These are phyloP conservation scores for Bacterosira constricta DNA, from an alignment of 108 stramenopile genomes.

Conservation along the genomic window DNA sequence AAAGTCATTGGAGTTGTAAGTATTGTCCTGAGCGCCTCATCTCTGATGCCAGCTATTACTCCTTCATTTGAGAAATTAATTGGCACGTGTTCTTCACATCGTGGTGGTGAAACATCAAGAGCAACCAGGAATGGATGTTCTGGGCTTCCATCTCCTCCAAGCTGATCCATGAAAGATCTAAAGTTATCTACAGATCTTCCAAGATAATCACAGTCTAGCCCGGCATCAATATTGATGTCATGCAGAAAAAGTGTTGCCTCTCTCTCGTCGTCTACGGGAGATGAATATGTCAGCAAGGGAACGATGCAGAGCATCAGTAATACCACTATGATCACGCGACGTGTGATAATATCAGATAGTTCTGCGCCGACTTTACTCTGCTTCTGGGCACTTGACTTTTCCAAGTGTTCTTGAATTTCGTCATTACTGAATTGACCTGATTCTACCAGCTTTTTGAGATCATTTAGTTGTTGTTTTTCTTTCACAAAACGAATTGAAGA, in stretches of 20 bases:
- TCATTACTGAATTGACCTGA: slow-evolving; percentile 46
- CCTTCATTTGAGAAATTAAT: slow-evolving; percentile 33
- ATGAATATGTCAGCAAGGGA: slow-evolving; percentile 56
- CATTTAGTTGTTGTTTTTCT: slow-evolving; percentile 51
- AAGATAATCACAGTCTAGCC: slow-evolving; percentile 40
- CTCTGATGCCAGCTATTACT: slow-evolving; percentile 2
- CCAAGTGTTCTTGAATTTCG: slow-evolving; percentile 50
- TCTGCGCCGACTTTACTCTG: slow-evolving; percentile 71
- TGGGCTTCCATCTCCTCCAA: slow-evolving; percentile 6
- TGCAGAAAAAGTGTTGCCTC: slow-evolving; percentile 43
- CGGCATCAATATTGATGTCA: slow-evolving; percentile 35
- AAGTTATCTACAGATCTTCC: slow-evolving; percentile 29
- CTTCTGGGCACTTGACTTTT: slow-evolving; percentile 48
- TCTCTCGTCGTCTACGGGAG: slow-evolving; percentile 35
- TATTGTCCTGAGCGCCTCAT: slow-evolving; percentile 31
- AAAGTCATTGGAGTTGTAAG: slow-evolving; percentile 25
- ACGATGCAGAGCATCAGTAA: slow-evolving; percentile 66
- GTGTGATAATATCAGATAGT: slow-evolving; percentile 75
- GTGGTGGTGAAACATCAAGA: slow-evolving; percentile 34
- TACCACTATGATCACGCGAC: slow-evolving; percentile 66
- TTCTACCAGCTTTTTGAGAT: slow-evolving; percentile 49
- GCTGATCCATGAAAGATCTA: slow-evolving; percentile 45
- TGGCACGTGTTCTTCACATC: slow-evolving; percentile 21
- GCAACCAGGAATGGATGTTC: slow-evolving; percentile 44
- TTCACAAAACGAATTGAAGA: not conserved